These are phyloP conservation scores for Ustilago tritici DNA, from an alignment of 1,284 basidiomycete genomes.

Conservation along the genomic window DNA sequence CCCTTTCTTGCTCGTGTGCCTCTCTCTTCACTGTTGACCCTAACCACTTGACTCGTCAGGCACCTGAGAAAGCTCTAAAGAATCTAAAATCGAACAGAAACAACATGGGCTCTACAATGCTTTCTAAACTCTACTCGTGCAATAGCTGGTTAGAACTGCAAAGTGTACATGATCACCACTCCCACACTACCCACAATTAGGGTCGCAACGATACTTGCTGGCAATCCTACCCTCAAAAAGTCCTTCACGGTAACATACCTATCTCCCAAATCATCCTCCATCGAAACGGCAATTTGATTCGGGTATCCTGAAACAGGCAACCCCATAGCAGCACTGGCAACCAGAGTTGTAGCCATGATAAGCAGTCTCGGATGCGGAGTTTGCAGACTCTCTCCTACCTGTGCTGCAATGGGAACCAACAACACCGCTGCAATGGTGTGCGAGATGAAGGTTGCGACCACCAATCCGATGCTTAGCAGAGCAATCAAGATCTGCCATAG, in stretches of 20 bases:
- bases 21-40: too few relatives aligned
- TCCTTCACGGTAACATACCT: conserved; percentile 74
- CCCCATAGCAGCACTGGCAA: conserved; percentile 96
- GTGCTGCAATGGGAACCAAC: conserved; percentile 92
- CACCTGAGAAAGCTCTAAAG: background rate
- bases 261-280: conserved; percentile 94
- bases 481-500: conserved; percentile 87
- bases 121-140: background rate
- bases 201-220: conserved; percentile 87
- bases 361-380: conserved; percentile 64
- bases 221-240: conserved; percentile 92
- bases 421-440: conserved; percentile 87
- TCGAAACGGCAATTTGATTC: conserved; percentile 78
- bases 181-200: conserved; percentile 70
- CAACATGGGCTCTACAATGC: background rate
- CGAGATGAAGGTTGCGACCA: conserved; percentile 73
- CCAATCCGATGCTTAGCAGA: conserved; percentile 85
- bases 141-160: conserved; percentile 31
- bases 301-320: conserved; percentile 98
- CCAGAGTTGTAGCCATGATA: conserved; percentile 79
- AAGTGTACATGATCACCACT: conserved; percentile 61
- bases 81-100: background rate
- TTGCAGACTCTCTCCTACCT: conserved; percentile 83
- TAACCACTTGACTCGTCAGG: too few relatives aligned
- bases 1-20: too few relatives aligned